Evolutionary conservation across 805 yeast species (phyloP).

Genomic region (Sporopachydermia lactativora): DNA sequence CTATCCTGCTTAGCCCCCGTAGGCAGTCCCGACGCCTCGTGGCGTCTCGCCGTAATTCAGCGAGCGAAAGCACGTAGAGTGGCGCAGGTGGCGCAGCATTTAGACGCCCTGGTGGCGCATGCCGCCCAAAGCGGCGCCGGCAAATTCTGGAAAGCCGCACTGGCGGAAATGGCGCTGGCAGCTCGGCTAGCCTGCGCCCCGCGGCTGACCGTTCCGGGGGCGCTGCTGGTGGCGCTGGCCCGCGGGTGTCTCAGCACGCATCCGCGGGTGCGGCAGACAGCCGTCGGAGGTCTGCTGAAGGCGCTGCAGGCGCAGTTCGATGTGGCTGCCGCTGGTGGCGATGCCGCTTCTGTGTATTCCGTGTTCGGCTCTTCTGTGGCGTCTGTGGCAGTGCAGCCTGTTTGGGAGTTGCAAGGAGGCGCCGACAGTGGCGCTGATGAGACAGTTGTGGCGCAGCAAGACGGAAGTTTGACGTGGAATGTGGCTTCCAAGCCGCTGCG

Average conservation of each 20-base stretch:
- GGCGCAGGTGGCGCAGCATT: background rate
- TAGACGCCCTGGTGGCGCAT: background rate
- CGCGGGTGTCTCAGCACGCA: background rate
- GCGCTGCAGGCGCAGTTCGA: conserved; percentile 14
- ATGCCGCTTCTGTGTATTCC: conserved; percentile 29
- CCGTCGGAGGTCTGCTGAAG: conserved; percentile 11
- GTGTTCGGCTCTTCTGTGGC: conserved; percentile 51
- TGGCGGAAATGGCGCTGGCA: background rate
- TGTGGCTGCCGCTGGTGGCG: conserved; percentile 22
- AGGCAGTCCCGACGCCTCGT: too few species aligned
- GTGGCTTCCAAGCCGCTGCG: too few species aligned
- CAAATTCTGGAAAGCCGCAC: background rate
- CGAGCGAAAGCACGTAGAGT: background rate
- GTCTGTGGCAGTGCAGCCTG: conserved; percentile 20
- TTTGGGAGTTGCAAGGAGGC: too few species aligned
- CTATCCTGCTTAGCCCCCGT: too few species aligned
- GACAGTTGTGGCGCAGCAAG: too few species aligned
- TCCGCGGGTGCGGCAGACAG: background rate
- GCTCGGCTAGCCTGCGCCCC: background rate
- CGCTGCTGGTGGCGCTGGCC: background rate
- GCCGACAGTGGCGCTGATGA: too few species aligned
- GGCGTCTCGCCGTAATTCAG: background rate
- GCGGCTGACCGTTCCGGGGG: background rate
- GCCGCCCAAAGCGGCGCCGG: background rate
- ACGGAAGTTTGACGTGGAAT: too few species aligned